These are phyloP conservation scores for Leishmania mexicana DNA, from an alignment of 208 protist species.

Conservation along the genomic window DNA sequence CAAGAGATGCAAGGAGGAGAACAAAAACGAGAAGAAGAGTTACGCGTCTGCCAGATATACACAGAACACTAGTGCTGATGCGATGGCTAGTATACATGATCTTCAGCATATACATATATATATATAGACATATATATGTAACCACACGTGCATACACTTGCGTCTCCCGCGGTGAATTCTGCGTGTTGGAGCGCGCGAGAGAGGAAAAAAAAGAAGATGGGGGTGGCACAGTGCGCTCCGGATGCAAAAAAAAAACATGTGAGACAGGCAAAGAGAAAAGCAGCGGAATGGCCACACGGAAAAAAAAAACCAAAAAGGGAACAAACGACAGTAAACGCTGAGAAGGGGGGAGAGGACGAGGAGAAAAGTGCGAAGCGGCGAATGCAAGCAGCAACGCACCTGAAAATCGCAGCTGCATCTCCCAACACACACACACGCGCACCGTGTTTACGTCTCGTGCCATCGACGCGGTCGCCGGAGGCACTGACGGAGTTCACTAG, in stretches of 20 bases:
- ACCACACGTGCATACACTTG: neutral
- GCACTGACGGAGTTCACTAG: slow-evolving; percentile 15
- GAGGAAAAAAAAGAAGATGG: neutral
- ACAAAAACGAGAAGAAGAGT: neutral
- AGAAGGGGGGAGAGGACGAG: neutral
- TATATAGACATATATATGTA: neutral
- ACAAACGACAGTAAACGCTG: neutral
- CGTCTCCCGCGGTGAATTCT: neutral
- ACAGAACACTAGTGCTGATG: neutral
- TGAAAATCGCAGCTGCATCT: neutral
- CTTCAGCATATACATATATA: neutral
- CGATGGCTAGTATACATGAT: neutral
- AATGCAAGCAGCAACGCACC: neutral
- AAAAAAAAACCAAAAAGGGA: neutral
- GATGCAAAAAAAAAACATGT: neutral
- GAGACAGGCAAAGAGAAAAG: neutral
- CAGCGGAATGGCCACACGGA: neutral
- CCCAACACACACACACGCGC: neutral
- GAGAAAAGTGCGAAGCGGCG: neutral
- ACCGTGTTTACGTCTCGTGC: neutral
- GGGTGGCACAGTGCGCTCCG: neutral
- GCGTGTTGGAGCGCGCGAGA: neutral
- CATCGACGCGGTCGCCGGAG: slow-evolving; percentile 17
- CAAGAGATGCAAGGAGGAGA: neutral
- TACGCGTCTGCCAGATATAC: neutral